A percentile compares a stretch with the other conserved stretches of the same genome.
Evolutionary conservation across 2,329 filamentous ascomycete species (phyloP).

Genomic region (Fonsecaea erecta): DNA sequence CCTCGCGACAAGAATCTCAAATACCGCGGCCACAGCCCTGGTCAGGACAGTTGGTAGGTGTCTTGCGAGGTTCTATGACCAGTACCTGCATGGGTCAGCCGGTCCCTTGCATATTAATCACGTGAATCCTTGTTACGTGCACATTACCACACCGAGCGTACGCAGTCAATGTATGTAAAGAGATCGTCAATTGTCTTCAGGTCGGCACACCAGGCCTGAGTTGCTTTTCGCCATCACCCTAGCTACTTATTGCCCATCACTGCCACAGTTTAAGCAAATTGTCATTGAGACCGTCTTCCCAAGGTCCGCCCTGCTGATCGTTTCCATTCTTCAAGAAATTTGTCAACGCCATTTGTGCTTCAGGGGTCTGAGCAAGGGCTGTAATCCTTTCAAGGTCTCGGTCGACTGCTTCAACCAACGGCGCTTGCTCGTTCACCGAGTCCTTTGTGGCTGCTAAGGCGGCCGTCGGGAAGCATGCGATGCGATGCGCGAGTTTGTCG

Average conservation of each 20-base stretch:
- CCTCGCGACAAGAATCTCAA: background rate
- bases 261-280: slow-evolving; percentile 11
- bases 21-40: background rate
- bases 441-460: slow-evolving; percentile 14
- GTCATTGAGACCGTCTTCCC: slow-evolving; percentile 17
- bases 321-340: slow-evolving; percentile 12
- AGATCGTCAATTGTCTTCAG: background rate
- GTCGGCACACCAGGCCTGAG: background rate
- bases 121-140: background rate
- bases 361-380: slow-evolving; percentile 2
- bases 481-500: slow-evolving; percentile 14
- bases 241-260: background rate
- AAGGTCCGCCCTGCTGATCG: slow-evolving; percentile 7
- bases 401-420: slow-evolving; percentile 5
- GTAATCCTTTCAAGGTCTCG: slow-evolving; percentile 9
- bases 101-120: slow-evolving; percentile 3
- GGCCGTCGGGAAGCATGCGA: slow-evolving; percentile 9
- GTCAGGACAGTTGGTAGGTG: background rate
- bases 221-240: background rate
- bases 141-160: background rate
- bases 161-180: no score
- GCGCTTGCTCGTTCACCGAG: slow-evolving; percentile 11
- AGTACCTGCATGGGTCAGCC: background rate
- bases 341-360: slow-evolving; percentile 9
- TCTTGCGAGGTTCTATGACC: background rate